Base-by-base conservation (phyloP, 2,329 filamentous ascomycete genomes). In the Capronia epimyces region DNA sequence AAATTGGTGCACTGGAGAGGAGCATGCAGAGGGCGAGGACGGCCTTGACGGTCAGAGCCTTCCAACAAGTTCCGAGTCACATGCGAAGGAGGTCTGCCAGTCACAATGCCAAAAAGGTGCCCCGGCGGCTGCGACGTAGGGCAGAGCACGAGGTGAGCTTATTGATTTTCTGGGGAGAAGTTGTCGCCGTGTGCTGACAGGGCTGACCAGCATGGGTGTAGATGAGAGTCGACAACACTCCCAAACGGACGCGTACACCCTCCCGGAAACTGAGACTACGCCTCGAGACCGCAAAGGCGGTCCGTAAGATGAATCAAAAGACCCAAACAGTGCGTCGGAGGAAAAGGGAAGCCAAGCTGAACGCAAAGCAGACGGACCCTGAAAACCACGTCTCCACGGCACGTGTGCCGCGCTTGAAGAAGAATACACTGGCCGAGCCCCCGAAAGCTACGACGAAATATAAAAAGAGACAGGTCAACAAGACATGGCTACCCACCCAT, bases 401-500 rank as follows among this genome's bases (percentile, higher is more conserved):
- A 45, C 67, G 70, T 31, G 54, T 72, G 34, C 81, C 84, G 1
- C 88, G 86, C 67, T 81, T 87, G 59, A 84, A 83, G 65, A 81
- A 83, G 60, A 82, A 88, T 61, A 74, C 72, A 46, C 76, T 90
- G 44, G 86, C 87, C 48, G 75, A 80, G n/a, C 78, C 82, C 3
- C 72, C 73, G 3, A 74, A 66, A 67, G 82, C 81, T 1, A 77
- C 76, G 39, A 80, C 78, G 18, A 90, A 84, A 62, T 97, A 89
- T 65, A 82, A 84, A 59, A 93, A 89, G 69, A 83, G 93, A 25
- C 91, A 97, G 66, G 73, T 84, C 40, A 78, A 87, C 67, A 97
- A 97, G 73, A 89, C 87, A 2, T 96, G 91, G 89, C 75, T 98
- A 13, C 93, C 93, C 0, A 97, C 93, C 5, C 93, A 98, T 67